These are phyloP conservation scores for Colletotrichum sp. DNA, from an alignment of 2,329 filamentous ascomycete genomes.

Conservation along the genomic window DNA sequence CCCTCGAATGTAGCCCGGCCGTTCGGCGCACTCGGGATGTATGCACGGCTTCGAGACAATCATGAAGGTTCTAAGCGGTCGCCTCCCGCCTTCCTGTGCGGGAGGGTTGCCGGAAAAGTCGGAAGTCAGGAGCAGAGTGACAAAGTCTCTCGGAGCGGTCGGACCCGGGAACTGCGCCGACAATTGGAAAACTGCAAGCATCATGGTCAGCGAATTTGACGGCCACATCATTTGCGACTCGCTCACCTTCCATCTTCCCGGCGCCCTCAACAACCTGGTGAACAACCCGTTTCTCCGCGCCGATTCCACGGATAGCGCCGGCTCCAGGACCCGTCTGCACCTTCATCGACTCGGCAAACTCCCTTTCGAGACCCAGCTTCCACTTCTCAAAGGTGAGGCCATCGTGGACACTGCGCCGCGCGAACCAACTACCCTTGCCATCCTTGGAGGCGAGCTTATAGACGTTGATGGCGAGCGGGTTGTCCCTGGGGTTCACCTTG, in stretches of 20 bases:
- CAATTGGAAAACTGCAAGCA: slow-evolving; percentile 73
- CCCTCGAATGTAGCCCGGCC: slow-evolving; percentile 79
- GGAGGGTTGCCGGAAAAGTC: slow-evolving; percentile 49
- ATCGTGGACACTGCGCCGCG: slow-evolving; percentile 80
- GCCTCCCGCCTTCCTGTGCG: slow-evolving; percentile 27
- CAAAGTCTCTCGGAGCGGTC: slow-evolving; percentile 86
- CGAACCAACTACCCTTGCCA: slow-evolving; percentile 88
- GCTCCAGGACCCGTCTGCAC: slow-evolving; percentile 72
- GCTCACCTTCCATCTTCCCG: slow-evolving; percentile 67
- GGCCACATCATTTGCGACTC: background rate
- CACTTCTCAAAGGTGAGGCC: slow-evolving; percentile 79
- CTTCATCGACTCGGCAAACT: slow-evolving; percentile 81
- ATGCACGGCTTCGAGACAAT: slow-evolving; percentile 84
- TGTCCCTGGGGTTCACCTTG: slow-evolving; percentile 73
- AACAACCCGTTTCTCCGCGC: slow-evolving; percentile 78
- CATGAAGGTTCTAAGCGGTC: slow-evolving; percentile 75
- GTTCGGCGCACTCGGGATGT: slow-evolving; percentile 74
- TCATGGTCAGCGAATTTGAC: slow-evolving; percentile 9
- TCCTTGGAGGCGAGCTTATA: slow-evolving; percentile 84
- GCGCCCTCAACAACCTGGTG: slow-evolving; percentile 60
- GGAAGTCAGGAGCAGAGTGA: slow-evolving; percentile 78
- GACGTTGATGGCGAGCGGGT: slow-evolving; percentile 76
- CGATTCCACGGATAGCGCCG: slow-evolving; percentile 83
- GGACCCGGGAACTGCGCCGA: slow-evolving; percentile 91
- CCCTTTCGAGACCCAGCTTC: slow-evolving; percentile 75